These are phyloP conservation scores for Termitomyces sp. DNA, from an alignment of 768 basidiomycete species.

Conservation along the genomic window DNA sequence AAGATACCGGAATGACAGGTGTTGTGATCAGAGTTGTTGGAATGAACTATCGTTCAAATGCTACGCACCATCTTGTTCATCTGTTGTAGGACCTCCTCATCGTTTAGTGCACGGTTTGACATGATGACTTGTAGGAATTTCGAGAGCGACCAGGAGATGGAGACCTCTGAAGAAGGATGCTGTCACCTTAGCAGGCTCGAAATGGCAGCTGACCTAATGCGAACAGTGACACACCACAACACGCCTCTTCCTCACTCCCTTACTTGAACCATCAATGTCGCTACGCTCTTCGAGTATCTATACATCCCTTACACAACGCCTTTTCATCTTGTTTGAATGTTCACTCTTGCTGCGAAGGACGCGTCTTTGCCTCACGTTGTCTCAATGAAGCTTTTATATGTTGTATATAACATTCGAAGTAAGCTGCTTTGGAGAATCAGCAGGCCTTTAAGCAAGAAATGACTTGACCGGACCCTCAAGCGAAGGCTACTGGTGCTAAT, in stretches of 20 bases:
- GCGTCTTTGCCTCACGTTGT: no score
- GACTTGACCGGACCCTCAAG: no score
- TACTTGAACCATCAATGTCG: background rate
- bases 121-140: slow-evolving; percentile 30
- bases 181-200: background rate
- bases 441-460: no score
- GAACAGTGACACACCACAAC: no score
- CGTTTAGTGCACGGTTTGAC: slow-evolving; percentile 80
- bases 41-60: slow-evolving; percentile 8
- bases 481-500: no score
- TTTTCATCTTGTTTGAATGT: background rate
- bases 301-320: background rate
- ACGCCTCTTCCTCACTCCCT: no score
- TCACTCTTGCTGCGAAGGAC: background rate
- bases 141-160: background rate
- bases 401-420: background rate
- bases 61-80: slow-evolving; percentile 95
- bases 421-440: background rate
- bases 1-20: background rate
- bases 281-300: background rate
- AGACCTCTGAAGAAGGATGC: background rate
- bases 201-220: slow-evolving; percentile 2
- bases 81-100: slow-evolving; percentile 93
- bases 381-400: background rate
- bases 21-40: slow-evolving; percentile 5